These are phyloP conservation scores for Nannochloropsis granulata DNA, from an alignment of 108 stramenopile genomes.

Conservation along the genomic window DNA sequence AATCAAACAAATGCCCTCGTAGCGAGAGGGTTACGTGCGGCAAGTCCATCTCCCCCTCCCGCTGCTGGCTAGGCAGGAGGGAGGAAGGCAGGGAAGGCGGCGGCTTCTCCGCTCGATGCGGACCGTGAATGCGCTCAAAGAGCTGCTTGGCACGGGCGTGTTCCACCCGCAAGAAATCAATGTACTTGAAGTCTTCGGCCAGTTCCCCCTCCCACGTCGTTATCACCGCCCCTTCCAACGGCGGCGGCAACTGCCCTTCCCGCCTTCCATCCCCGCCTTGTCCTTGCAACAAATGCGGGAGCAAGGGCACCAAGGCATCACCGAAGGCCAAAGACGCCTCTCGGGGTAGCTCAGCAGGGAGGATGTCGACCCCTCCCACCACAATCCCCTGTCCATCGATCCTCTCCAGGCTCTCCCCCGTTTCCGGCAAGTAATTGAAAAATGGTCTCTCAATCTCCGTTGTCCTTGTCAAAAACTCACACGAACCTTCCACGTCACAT, in stretches of 20 bases:
- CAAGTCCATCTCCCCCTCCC: background rate
- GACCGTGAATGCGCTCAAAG: background rate
- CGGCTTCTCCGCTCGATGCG: background rate
- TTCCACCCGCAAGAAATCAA: conserved; percentile 35
- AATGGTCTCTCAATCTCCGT: conserved; percentile 61
- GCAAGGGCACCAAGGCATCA: conserved; percentile 46
- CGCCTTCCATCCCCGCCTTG: background rate
- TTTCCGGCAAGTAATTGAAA: conserved; percentile 48
- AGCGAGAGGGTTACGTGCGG: background rate
- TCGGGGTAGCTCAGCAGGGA: conserved; percentile 57
- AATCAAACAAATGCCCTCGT: conserved; percentile 51
- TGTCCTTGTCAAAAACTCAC: conserved; percentile 52
- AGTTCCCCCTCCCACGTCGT: conserved; percentile 11
- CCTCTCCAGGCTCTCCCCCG: conserved; percentile 34
- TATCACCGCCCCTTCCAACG: background rate
- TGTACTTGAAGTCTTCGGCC: conserved; percentile 33
- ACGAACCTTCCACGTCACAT: conserved; percentile 52
- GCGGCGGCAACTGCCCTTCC: background rate
- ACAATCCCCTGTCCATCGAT: conserved; percentile 44
- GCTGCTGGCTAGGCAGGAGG: background rate
- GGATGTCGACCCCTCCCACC: conserved; percentile 53
- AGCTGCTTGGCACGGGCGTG: background rate
- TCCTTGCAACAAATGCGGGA: conserved; percentile 26
- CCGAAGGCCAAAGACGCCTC: conserved; percentile 70
- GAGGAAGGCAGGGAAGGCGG: background rate